Evolutionary conservation across 176 grass and related monocot genomes (phyloP), one percentile per base, ranked within the genome.

Genomic region (Juncus effusus): DNA sequence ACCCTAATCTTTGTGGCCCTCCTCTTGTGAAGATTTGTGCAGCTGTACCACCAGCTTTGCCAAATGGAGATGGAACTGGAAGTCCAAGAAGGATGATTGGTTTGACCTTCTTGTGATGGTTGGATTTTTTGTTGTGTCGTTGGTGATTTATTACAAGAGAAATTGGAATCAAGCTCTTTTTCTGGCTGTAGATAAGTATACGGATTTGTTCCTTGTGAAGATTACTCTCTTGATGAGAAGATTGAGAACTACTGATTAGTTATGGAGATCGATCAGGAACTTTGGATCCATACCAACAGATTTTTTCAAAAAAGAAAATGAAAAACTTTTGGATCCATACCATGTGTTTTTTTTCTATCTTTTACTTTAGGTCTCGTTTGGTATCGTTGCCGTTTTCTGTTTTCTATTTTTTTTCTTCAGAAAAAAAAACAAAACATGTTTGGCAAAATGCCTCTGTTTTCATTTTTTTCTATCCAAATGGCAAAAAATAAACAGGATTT

Each of bases 61-160:
- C 44, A 16, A 67, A 38, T 16, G 3, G 50, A 42, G 61, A 78
- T 42, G 3, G 45, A 36, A 66, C 42, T 36, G 3, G 4, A 41
- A 47, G 6, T 6, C 44, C 44, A 47, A 40, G 64, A 53, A 35
- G 0, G 45, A 58, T n/a, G 65, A 39, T 10, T 39, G 4, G 19
- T 9, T 64, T 65, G 74, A 8, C 76, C 42, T 42, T 8, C 56
- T 76, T 4, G 64, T 77, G 51, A 0, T 77, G 6, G 16, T 77
- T 36, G 59, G 77, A 10, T 58, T 28, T 52, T 61, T 72, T 36
- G 51, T 64, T 0, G 36, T 66, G 69, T 64, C 76, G 15, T 82
- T 10, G 5, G 59, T 82, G 52, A 58, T 82, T 45, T 77, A 65
- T 13, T 72, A 76, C 59, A 82, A 60, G 59, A 54, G 7, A 54